Base-by-base conservation (phyloP, 2,329 filamentous ascomycete species). In the Paraconiothyrium brasiliense region DNA sequence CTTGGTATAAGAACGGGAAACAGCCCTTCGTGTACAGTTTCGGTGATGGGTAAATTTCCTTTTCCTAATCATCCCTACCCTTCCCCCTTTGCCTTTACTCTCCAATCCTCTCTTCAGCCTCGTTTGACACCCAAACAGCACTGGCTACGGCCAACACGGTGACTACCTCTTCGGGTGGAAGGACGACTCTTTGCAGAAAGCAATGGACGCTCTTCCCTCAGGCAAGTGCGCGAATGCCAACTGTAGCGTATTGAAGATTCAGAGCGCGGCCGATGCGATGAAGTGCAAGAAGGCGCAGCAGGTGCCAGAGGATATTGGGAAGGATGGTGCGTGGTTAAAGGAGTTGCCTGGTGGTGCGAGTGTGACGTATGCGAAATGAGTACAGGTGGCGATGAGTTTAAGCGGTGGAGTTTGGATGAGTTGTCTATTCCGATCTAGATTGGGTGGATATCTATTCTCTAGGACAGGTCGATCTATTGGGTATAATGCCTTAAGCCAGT, bases 121-220 rank as follows among this genome's bases (percentile, higher is more conserved):
- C 20, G 32, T 48, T 56, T 56, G 22, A 55, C 43, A 10, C 16
- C 16, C 13, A 1, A 54, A 60, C 37, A 52, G 48, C 57, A 78
- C 78, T 43, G 82, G 82, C 37, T 75, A 81, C 24, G 82, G 80
- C 5, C 81, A 81, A 13, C 82, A 84, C 71, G 82, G 81, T 27
- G 82, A 84, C 73, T 84, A 84, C 70, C 72, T 84, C 66, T 84
- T 84, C 71, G 82, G 82, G 60, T 84, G 82, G 82, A 79, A 83
- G 71, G 80, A 72, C 59, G 74, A 82, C 69, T 47, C 44, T 3
- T 46, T 60, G n/a, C 58, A 60, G 52, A 41, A 48, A 24, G 52
- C 46, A 5, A 49, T 60, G 47, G 48, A 59, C 44, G 57, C 57
- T 52, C 62, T 75, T 1, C 69, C 70, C 0, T 66, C 58, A 30